Conservation (phyloP, 768 basidiomycete genomes). For the Dentipellis sp. region DNA sequence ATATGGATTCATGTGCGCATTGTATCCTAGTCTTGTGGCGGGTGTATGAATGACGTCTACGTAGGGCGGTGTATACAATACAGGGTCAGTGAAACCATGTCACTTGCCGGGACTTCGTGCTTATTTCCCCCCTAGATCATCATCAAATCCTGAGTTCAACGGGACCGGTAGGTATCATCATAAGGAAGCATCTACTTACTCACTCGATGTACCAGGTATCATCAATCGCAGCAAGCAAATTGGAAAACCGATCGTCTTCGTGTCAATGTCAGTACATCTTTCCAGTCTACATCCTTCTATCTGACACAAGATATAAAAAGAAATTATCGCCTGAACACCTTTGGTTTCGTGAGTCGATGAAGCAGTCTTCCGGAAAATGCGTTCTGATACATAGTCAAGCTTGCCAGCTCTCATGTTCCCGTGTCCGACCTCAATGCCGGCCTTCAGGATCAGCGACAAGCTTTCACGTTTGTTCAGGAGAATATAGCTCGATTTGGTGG, state of each 20-base stretch:
- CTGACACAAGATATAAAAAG: constrained; percentile 16
- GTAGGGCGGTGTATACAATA: constrained; percentile 42
- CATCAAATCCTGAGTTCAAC: constrained; percentile 31
- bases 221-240: constrained; percentile 36
- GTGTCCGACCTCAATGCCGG: constrained; percentile 30
- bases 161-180: constrained; percentile 32
- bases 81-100: constrained; percentile 29
- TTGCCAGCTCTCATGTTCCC: constrained; percentile 34
- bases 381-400: constrained; percentile 16
- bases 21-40: not conserved
- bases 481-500: constrained; percentile 40
- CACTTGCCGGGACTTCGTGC: constrained; percentile 1
- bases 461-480: constrained; percentile 49
- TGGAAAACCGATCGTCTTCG: constrained; percentile 47
- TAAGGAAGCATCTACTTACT: too few species aligned
- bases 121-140: constrained; percentile 24
- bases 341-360: constrained; percentile 34
- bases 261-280: constrained; percentile 30
- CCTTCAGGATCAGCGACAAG: constrained; percentile 44
- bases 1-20: constrained; percentile 26
- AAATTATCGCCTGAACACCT: constrained; percentile 49
- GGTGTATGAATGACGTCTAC: not conserved
- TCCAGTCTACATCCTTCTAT: not conserved
- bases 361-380: not conserved
- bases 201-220: constrained; percentile 27